phyloP scores from a whole-genome alignment of 2,329 filamentous ascomycete genomes.

The Diaporthe aspalathi region DNA sequence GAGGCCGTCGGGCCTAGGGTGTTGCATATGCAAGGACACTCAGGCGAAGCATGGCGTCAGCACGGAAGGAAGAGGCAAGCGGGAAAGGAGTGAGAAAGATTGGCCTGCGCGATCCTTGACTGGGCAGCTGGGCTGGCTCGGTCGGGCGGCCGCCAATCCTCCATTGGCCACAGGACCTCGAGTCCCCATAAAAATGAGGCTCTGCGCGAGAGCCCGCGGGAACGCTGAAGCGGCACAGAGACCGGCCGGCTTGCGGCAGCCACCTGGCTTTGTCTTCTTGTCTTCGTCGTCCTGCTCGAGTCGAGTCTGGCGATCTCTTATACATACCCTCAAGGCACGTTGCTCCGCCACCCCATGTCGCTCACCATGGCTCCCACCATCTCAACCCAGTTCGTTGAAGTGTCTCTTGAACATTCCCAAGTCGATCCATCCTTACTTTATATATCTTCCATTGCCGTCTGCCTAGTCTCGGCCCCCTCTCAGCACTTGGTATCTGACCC shows the following conservation, averaged over 20 bases:
- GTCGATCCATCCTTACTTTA: neutral
- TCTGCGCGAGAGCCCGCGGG: constrained; percentile 31
- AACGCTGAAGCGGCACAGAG: constrained; percentile 3
- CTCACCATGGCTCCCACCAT: constrained; percentile 30
- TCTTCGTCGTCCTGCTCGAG: constrained; percentile 24
- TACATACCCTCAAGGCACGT: constrained; percentile 38
- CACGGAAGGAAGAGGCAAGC: constrained; percentile 34
- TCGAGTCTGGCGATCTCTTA: constrained; percentile 33
- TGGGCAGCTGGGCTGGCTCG: constrained; percentile 10
- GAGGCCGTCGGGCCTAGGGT: neutral
- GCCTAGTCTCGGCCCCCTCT: constrained; percentile 19
- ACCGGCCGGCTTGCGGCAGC: neutral
- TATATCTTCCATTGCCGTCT: constrained; percentile 28
- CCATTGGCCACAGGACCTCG: constrained; percentile 15
- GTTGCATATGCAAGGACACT: constrained; percentile 29
- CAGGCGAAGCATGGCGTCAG: constrained; percentile 36
- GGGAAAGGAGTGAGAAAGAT: constrained; percentile 23
- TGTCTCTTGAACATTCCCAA: neutral
- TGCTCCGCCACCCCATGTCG: constrained; percentile 35
- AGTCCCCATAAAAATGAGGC: constrained; percentile 33
- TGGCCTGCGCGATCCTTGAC: constrained; percentile 15
- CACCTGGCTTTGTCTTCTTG: constrained; percentile 1
- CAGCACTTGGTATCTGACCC: constrained; percentile 12
- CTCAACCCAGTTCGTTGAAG: constrained; percentile 24
- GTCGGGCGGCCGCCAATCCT: neutral